Base-by-base conservation (phyloP, 495 filamentous ascomycete species). In the Parmelia sp. region DNA sequence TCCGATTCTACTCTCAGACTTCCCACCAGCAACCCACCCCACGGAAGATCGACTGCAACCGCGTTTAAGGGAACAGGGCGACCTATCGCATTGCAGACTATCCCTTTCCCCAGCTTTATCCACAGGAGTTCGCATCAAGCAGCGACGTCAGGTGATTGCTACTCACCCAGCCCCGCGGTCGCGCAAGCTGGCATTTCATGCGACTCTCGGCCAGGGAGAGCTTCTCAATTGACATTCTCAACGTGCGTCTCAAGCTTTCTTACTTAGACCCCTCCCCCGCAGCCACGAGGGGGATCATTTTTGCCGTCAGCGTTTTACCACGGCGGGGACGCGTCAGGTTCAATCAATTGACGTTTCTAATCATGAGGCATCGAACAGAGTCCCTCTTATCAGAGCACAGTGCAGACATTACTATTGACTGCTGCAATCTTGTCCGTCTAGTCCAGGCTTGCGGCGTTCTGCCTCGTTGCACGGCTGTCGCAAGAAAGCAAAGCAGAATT, bases 41-140 rank as follows among this genome's bases (percentile, higher is more conserved):
- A 15, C 65, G 68, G 66, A 47, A 61, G 66, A 68, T 68, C 66
- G 47, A 67, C 65, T 67, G 62, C 53, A 62, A 36, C 62, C 47
- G 51, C 27, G 37, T 49, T 42, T 27, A 40, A 40, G 39, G 42
- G 55, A 27, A 47, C 36, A 57, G 51, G 58, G 60, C 64, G 57
- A 36, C 64, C 60, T 69, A 63, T 66, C 58, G 57, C 37, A 37
- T n/a, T 39, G 25, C 66, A 40, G 53, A 57, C 19, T 36, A 40
- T 42, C 40, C 40, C 23, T 35, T 51, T 44, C 19, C 53, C 61
- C 39, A 33, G 19, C 39, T 44, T 35, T 47, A 45, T 23, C 57
- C n/a, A 63, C 49, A 56, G 21, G 45, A 49, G 62, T 53, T 59
- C 61, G 45, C 49, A 47, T 58, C 57, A 62, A 36, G 58, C 67